Conservation (phyloP, 352 stramenopile species). For the Globisporangium alternatum region DNA sequence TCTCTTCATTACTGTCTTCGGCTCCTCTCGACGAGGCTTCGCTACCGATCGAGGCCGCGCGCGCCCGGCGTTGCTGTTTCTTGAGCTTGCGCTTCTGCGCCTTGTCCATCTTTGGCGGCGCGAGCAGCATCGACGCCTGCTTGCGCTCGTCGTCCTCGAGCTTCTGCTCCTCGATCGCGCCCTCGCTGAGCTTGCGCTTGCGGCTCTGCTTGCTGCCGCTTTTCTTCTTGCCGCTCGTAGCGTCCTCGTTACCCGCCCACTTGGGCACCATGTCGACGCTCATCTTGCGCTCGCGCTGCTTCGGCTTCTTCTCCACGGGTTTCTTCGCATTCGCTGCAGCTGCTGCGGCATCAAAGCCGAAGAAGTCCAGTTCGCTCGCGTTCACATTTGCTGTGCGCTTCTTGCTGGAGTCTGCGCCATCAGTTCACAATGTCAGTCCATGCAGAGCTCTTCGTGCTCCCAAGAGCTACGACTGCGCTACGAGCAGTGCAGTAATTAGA, state of each 20-base stretch:
- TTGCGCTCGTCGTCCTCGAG: constrained; percentile 65
- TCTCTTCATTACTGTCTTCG: constrained; percentile 24
- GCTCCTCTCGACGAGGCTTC: constrained; percentile 16
- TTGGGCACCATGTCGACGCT: constrained; percentile 67
- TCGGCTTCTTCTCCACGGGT: constrained; percentile 21
- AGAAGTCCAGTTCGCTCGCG: constrained; percentile 72
- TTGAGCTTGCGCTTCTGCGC: constrained; percentile 34
- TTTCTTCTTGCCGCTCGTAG: constrained; percentile 29
- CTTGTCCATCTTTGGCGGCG: constrained; percentile 49
- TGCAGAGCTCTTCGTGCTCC: background rate
- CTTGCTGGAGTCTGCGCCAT: constrained; percentile 17
- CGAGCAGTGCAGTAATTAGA: background rate
- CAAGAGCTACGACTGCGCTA: background rate
- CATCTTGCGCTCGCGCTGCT: constrained; percentile 48
- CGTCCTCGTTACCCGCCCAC: constrained; percentile 53
- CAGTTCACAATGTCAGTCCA: constrained; percentile 1
- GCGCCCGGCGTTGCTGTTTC: constrained; percentile 45
- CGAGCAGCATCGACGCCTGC: constrained; percentile 64
- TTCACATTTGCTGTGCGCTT: constrained; percentile 22
- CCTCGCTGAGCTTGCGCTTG: constrained; percentile 84
- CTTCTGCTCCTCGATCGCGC: constrained; percentile 65
- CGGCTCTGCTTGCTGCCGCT: constrained; percentile 69
- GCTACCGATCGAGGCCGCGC: constrained; percentile 37
- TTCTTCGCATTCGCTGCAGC: constrained; percentile 22
- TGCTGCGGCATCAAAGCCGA: constrained; percentile 53